Evolutionary conservation across 2,329 filamentous ascomycete genomes (phyloP).

Genomic region (Kalmusia sp.): DNA sequence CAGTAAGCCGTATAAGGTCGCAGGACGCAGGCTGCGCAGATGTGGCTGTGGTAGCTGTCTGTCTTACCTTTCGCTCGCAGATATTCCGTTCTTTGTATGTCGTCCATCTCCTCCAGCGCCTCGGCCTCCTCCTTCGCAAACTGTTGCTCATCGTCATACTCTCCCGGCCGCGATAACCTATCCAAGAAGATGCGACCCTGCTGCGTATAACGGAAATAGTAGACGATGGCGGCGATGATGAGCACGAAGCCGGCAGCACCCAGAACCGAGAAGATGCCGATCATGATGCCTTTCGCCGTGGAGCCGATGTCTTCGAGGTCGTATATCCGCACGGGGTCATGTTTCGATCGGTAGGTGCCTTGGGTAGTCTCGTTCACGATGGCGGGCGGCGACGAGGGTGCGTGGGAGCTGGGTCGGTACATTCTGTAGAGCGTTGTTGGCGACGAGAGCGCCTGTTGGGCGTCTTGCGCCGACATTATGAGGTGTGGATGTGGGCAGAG

Average conservation of each 20-base stretch:
- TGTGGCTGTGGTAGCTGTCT: not conserved
- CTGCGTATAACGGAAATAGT: slow-evolving; percentile 91
- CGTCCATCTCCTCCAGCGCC: slow-evolving; percentile 94
- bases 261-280: slow-evolving; percentile 92
- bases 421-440: slow-evolving; percentile 41
- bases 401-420: slow-evolving; percentile 31
- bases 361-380: slow-evolving; percentile 25
- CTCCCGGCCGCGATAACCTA: slow-evolving; percentile 88
- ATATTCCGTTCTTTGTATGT: slow-evolving; percentile 88
- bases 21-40: not conserved
- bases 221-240: slow-evolving; percentile 79
- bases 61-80: slow-evolving; percentile 89
- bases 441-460: slow-evolving; percentile 33
- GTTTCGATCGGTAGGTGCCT: slow-evolving; percentile 23
- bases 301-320: slow-evolving; percentile 51
- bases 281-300: slow-evolving; percentile 81
- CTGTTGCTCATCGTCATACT: slow-evolving; percentile 97
- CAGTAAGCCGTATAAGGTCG: slow-evolving; percentile 21
- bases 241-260: slow-evolving; percentile 87
- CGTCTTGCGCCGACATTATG: slow-evolving; percentile 43
- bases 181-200: slow-evolving; percentile 92
- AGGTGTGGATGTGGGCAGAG: slow-evolving; percentile 12
- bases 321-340: slow-evolving; percentile 34
- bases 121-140: slow-evolving; percentile 94
- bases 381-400: slow-evolving; percentile 31